A percentile compares a stretch with the other conserved stretches of the same genome.
Conservation (phyloP, 139 green algal species). For the Chlorella sp. region DNA sequence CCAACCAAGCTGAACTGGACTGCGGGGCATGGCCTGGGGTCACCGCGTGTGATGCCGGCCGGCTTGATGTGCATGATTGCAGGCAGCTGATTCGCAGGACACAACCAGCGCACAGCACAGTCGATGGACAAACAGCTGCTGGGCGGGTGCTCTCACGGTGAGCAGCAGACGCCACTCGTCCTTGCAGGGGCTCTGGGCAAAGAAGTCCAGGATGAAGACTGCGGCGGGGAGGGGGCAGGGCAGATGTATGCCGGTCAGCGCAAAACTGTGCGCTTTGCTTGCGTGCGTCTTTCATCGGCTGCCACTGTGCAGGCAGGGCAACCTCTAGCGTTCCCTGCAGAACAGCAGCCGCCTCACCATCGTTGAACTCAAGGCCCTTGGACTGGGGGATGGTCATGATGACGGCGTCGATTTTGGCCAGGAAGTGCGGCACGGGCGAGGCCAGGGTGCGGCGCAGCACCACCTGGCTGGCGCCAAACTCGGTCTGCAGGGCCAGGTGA, state of each 20-base stretch:
- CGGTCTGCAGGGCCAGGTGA: constrained; percentile 50
- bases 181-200: constrained; percentile 54
- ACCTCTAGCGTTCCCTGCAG: no score
- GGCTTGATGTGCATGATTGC: not conserved
- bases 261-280: no score
- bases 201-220: constrained; percentile 76
- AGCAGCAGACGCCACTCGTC: constrained; percentile 73
- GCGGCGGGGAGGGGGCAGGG: not conserved
- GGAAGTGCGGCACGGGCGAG: constrained; percentile 1
- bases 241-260: not conserved
- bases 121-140: not conserved
- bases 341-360: not conserved
- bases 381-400: constrained; percentile 68
- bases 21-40: no score
- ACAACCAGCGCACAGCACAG: not conserved
- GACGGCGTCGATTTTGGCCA: constrained; percentile 14
- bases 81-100: not conserved
- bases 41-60: no score
- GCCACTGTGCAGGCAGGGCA: no score
- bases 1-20: no score
- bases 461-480: constrained; percentile 86
- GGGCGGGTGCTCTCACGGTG: no score
- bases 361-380: constrained; percentile 78
- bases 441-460: constrained; percentile 66
- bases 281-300: no score